Evolutionary conservation across 2,329 filamentous ascomycete species (phyloP).

Genomic region (Trichophyton rubrum): DNA sequence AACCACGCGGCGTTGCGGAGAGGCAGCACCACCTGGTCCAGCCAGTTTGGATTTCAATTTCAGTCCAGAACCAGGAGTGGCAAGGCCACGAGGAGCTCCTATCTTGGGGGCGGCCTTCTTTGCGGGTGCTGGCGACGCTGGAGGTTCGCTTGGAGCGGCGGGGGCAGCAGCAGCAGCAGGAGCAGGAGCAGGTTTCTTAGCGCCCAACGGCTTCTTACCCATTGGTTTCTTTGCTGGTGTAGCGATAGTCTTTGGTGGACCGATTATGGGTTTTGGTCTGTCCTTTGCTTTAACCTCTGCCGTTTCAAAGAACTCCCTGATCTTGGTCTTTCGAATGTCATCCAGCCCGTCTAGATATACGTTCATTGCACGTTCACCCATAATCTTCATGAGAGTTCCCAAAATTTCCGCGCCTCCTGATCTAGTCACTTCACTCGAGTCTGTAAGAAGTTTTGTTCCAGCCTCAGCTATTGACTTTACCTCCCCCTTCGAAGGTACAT

Average conservation of each 20-base stretch:
- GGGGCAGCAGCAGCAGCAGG: slow-evolving; percentile 20
- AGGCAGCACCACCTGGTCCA: slow-evolving; percentile 28
- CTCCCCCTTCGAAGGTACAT: slow-evolving; percentile 74
- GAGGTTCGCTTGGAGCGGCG: slow-evolving; percentile 42
- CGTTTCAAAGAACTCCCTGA: slow-evolving; percentile 78
- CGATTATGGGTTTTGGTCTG: slow-evolving; percentile 66
- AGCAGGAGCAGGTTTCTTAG: slow-evolving; percentile 38
- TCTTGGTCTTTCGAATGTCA: slow-evolving; percentile 88
- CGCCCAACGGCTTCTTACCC: slow-evolving; percentile 41
- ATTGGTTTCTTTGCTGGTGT: slow-evolving; percentile 36
- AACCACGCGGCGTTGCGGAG: slow-evolving; percentile 32
- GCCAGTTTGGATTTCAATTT: slow-evolving; percentile 34
- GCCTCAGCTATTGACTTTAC: slow-evolving; percentile 75
- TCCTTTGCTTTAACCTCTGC: slow-evolving; percentile 81
- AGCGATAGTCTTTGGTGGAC: slow-evolving; percentile 46
- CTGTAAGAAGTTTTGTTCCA: slow-evolving; percentile 76
- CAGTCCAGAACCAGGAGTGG: slow-evolving; percentile 31
- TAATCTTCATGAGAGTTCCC: slow-evolving; percentile 95
- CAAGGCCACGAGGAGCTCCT: slow-evolving; percentile 29
- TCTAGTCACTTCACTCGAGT: slow-evolving; percentile 73
- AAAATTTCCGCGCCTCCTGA: slow-evolving; percentile 84
- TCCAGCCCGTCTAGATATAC: slow-evolving; percentile 83
- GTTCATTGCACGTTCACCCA: slow-evolving; percentile 91
- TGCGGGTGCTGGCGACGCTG: slow-evolving; percentile 36
- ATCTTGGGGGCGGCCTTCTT: slow-evolving; percentile 38